phyloP scores from a whole-genome alignment of 2,329 filamentous ascomycete species.

The Colletotrichum sp. region DNA sequence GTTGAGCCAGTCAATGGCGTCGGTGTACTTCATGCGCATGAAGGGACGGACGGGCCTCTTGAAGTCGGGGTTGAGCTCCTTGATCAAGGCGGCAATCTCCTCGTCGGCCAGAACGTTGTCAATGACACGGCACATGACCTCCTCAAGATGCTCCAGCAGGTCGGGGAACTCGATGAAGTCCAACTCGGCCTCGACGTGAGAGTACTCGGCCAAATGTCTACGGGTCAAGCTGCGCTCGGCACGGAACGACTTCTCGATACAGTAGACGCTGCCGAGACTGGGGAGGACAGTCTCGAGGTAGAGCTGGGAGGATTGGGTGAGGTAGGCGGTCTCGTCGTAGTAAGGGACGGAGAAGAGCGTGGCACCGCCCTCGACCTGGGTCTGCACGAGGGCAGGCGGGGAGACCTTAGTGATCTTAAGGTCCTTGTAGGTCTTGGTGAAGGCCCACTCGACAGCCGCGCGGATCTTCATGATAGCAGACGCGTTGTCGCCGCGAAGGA shows the following conservation, averaged over 20 bases:
- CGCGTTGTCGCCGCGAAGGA: slow-evolving; percentile 82
- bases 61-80: slow-evolving; percentile 92
- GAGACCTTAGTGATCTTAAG: slow-evolving; percentile 81
- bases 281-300: slow-evolving; percentile 96
- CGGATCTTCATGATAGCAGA: slow-evolving; percentile 90
- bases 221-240: slow-evolving; percentile 95
- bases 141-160: slow-evolving; percentile 85
- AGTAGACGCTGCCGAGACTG: slow-evolving; percentile 93
- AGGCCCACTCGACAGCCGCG: slow-evolving; percentile 79
- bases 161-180: slow-evolving; percentile 95
- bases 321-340: slow-evolving; percentile 88
- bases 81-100: slow-evolving; percentile 73
- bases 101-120: slow-evolving; percentile 78
- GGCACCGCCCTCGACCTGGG: slow-evolving; percentile 89
- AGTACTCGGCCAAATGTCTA: slow-evolving; percentile 94
- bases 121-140: slow-evolving; percentile 85
- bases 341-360: slow-evolving; percentile 91
- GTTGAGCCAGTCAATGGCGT: slow-evolving; percentile 93
- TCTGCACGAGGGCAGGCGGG: slow-evolving; percentile 91
- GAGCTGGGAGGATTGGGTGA: slow-evolving; percentile 96
- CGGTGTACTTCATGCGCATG: slow-evolving; percentile 91
- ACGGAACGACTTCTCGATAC: slow-evolving; percentile 98
- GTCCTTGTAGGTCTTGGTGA: slow-evolving; percentile 80
- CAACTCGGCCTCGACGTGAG: slow-evolving; percentile 93
- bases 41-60: slow-evolving; percentile 83